Evolutionary conservation across 495 filamentous ascomycete species (phyloP).

Genomic region (Lophium mytilinum): DNA sequence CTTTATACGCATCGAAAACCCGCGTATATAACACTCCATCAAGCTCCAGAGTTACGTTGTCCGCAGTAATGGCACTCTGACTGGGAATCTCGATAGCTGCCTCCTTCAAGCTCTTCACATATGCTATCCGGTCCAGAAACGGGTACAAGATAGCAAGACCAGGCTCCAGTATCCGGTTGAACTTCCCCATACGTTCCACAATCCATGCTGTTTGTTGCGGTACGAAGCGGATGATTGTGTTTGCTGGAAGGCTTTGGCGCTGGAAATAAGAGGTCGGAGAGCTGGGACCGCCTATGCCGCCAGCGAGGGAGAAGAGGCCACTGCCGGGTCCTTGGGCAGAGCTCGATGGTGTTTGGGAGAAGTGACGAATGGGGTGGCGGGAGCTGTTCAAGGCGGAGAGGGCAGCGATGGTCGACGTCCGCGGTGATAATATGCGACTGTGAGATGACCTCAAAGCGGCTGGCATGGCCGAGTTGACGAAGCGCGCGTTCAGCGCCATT

Average conservation of each 20-base stretch:
- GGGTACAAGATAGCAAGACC: slow-evolving; percentile 85
- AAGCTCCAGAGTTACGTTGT: slow-evolving; percentile 94
- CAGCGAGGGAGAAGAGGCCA: slow-evolving; percentile 1
- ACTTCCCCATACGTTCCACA: slow-evolving; percentile 97
- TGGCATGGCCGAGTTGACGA: background rate
- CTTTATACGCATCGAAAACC: slow-evolving; percentile 96
- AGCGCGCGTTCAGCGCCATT: background rate
- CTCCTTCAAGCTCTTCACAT: slow-evolving; percentile 96
- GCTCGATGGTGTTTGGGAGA: background rate
- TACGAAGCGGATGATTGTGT: slow-evolving; percentile 93
- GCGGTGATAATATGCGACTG: background rate
- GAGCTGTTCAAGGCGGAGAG: background rate
- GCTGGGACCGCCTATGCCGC: background rate
- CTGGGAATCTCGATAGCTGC: slow-evolving; percentile 90
- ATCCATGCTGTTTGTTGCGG: slow-evolving; percentile 99
- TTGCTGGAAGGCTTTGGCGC: slow-evolving; percentile 64
- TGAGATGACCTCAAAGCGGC: background rate
- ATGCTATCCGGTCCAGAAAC: slow-evolving; percentile 90
- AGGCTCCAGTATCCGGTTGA: slow-evolving; percentile 82
- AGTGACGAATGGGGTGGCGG: background rate
- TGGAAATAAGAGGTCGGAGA: slow-evolving; percentile 46
- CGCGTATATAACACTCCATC: slow-evolving; percentile 93
- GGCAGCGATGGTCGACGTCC: background rate
- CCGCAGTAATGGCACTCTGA: slow-evolving; percentile 94
- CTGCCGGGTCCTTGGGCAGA: background rate